A percentile compares a stretch with the other conserved stretches of the same genome.
These are phyloP conservation scores for Larix kaempferi DNA, from an alignment of 75 land plant genomes.

Conservation along the genomic window DNA sequence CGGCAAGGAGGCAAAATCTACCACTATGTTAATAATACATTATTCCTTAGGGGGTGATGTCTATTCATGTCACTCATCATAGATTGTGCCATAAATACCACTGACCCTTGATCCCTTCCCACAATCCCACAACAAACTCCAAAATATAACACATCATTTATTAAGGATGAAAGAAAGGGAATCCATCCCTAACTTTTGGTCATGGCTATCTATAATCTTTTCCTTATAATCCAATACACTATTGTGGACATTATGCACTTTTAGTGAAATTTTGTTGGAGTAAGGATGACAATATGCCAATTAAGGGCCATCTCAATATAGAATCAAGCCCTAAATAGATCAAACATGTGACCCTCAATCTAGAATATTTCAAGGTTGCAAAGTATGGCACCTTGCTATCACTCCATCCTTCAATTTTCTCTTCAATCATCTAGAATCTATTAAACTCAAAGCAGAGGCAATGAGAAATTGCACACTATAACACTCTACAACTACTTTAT, in stretches of 20 bases:
- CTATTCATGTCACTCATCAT: conserved; percentile 76
- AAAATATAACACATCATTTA: not conserved
- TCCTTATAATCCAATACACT: conserved; percentile 44
- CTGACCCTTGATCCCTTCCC: conserved; percentile 52
- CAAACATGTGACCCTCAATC: conserved; percentile 24
- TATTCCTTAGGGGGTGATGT: conserved; percentile 90
- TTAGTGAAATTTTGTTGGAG: conserved; percentile 29
- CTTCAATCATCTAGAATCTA: no score
- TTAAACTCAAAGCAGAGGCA: no score
- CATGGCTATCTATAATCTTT: not conserved
- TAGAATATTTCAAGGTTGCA: conserved; percentile 56
- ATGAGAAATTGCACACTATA: no score
- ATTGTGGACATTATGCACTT: conserved; percentile 33
- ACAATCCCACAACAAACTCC: conserved; percentile 21
- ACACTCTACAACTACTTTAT: no score
- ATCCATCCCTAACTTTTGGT: not conserved
- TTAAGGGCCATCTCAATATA: conserved; percentile 55
- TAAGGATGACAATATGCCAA: conserved; percentile 54
- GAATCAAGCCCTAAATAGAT: conserved; percentile 46
- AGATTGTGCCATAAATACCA: conserved; percentile 53
- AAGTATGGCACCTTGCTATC: conserved; percentile 8
- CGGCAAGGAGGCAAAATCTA: conserved; percentile 60
- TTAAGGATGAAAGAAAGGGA: not conserved
- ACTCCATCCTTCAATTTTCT: not conserved
- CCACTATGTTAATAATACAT: conserved; percentile 52